A percentile compares a stretch with the other conserved stretches of the same genome.
Evolutionary conservation across 1,284 basidiomycete species (phyloP).

Genomic region (Puccinia coronata): DNA sequence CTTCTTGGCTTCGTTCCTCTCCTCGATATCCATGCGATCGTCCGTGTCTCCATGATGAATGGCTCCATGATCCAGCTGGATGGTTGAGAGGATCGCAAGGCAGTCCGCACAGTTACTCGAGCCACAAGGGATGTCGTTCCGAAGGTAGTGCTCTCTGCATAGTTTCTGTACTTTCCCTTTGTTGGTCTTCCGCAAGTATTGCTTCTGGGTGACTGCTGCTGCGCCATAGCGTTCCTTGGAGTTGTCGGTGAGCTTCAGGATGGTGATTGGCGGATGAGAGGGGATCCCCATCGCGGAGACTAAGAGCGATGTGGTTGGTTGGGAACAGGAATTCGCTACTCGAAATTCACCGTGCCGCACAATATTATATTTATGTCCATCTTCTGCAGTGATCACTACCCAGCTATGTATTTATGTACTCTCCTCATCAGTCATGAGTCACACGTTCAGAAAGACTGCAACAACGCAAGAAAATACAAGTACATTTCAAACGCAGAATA

Average conservation of each 20-base stretch:
- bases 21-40: slow-evolving; percentile 24
- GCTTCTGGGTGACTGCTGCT: slow-evolving; percentile 50
- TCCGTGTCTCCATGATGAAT: not conserved
- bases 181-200: slow-evolving; percentile 72
- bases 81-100: slow-evolving; percentile 63
- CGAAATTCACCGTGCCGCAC: too few species aligned
- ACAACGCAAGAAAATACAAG: too few species aligned
- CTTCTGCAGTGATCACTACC: too few species aligned
- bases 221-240: not conserved
- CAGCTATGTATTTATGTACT: too few species aligned
- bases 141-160: slow-evolving; percentile 80
- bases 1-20: slow-evolving; percentile 64
- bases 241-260: slow-evolving; percentile 11
- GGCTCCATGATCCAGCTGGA: slow-evolving; percentile 54
- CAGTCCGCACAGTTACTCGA: slow-evolving; percentile 68
- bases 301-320: not conserved
- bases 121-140: slow-evolving; percentile 91
- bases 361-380: too few species aligned
- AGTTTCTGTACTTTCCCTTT: slow-evolving; percentile 92
- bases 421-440: too few species aligned
- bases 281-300: slow-evolving; percentile 9
- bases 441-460: too few species aligned
- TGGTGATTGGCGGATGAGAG: slow-evolving; percentile 47
- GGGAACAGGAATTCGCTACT: too few species aligned
- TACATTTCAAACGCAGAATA: too few species aligned